phyloP scores from a whole-genome alignment of 2,329 filamentous ascomycete species.

The Aureobasidium sp. region DNA sequence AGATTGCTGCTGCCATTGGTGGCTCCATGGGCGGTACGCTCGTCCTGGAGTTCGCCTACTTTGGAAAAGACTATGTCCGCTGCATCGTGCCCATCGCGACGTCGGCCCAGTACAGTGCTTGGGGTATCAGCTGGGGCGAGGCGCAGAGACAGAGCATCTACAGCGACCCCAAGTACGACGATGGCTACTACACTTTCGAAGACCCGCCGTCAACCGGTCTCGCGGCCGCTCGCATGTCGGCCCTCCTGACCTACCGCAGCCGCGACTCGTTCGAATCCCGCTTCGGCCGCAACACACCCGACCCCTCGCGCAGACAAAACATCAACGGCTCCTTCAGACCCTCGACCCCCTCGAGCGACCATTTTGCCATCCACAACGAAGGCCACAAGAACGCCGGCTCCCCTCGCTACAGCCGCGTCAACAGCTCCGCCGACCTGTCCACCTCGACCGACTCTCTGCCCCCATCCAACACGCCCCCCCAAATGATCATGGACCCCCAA shows the following conservation, averaged over 20 bases:
- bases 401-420: slow-evolving; percentile 34
- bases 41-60: slow-evolving; percentile 85
- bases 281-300: slow-evolving; percentile 87
- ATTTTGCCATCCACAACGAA: slow-evolving; percentile 46
- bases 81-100: slow-evolving; percentile 77
- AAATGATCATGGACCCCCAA: slow-evolving; percentile 34
- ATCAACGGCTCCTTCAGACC: slow-evolving; percentile 58
- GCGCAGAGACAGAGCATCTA: slow-evolving; percentile 91
- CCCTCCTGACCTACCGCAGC: slow-evolving; percentile 88
- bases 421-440: slow-evolving; percentile 19
- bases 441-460: slow-evolving; percentile 19
- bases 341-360: slow-evolving; percentile 32
- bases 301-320: slow-evolving; percentile 71
- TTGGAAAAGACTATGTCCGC: slow-evolving; percentile 76
- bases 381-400: slow-evolving; percentile 41
- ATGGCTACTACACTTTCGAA: slow-evolving; percentile 84
- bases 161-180: slow-evolving; percentile 95
- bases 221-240: slow-evolving; percentile 92
- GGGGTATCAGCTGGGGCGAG: slow-evolving; percentile 87
- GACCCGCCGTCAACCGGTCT: slow-evolving; percentile 82
- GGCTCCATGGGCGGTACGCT: slow-evolving; percentile 86
- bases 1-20: slow-evolving; percentile 70
- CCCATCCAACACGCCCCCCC: slow-evolving; percentile 15
- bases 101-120: slow-evolving; percentile 74
- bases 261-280: slow-evolving; percentile 94